These are phyloP conservation scores for Trifolium pratense DNA, from an alignment of 306 rosid genomes.

Conservation along the genomic window DNA sequence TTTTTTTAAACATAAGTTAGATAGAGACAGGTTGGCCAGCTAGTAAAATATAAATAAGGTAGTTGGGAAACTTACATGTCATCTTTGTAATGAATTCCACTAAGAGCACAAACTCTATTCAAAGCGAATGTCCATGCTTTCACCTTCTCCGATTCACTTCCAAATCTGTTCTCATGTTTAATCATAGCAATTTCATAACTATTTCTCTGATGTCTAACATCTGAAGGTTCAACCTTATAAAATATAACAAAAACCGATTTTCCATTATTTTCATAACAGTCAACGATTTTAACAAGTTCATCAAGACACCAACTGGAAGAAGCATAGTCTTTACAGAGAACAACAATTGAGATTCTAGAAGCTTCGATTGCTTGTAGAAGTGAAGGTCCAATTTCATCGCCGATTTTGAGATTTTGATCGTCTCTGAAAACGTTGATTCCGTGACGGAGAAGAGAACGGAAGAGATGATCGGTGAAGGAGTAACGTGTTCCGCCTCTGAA, in stretches of 20 bases:
- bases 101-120: background rate
- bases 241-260: background rate
- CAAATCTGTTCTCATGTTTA: background rate
- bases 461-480: slow-evolving; percentile 8
- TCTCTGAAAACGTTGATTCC: slow-evolving; percentile 3
- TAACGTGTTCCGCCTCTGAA: background rate
- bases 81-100: background rate
- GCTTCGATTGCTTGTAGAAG: background rate
- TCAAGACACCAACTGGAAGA: slow-evolving; percentile 22
- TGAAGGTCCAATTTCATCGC: background rate
- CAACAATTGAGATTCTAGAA: slow-evolving; percentile 10
- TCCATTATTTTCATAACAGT: background rate
- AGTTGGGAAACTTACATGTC: background rate
- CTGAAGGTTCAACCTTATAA: background rate
- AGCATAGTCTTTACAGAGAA: background rate
- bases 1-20: too few relatives aligned
- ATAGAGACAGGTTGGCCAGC: too few relatives aligned
- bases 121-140: slow-evolving; percentile 29
- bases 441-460: background rate
- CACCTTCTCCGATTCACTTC: slow-evolving; percentile 13
- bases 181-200: background rate
- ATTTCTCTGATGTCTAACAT: background rate
- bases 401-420: background rate
- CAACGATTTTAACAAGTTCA: slow-evolving; percentile 6
- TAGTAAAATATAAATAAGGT: too few relatives aligned